Evolutionary conservation across 176 grass and related monocot species (phyloP), one percentile per base, ranked within the genome.

Genomic region (Aechmea fasciata): DNA sequence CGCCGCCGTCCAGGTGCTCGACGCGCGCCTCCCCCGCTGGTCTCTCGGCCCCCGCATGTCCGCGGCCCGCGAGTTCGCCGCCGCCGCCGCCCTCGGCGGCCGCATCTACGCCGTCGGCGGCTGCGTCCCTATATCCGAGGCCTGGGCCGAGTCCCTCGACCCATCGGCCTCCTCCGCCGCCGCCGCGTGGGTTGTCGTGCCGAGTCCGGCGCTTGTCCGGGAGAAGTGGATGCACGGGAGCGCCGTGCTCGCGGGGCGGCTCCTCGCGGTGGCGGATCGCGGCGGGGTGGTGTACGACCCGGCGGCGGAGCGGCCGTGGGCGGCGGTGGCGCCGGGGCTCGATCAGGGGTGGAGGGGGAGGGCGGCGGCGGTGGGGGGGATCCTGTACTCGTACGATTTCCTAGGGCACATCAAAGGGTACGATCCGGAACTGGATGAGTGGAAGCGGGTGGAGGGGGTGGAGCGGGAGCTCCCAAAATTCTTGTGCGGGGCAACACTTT

Each of bases 161-260:
- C 93, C 91, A n/a, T 79, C 79, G 11, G n/a, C 72, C 29, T 50
- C 48, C 10, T 4, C 15, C 12, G 66, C 84, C 25, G 9, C 25
- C 52, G 63, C 23, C 3, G 24, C 48, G 50, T 96, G 93, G 93
- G 10, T 65, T 11, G 11, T 49, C 2, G 69, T 92, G 48, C 78
- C 81, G 48, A 92, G 93, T 68, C 93, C 93, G 10, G 48, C 49
- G 9, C 73, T 73, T 26, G 50, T 96, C 66, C 70, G 89, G 15
- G 81, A 87, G 79, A 96, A 96, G 54, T 96, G 93, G 93, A 96
- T 96, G 93, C 93, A 92, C 69, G 93, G 93, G 3, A 89, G 86
- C 75, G 89, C 79, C 8, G 80, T 85, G 48, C 85, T 96, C 3
- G 69, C 65, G 9, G 79, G 85, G 53, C 79, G 80, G 83, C 69